Conservation (phyloP, 495 filamentous ascomycete genomes). For the Sphaerosporella brunnea region DNA sequence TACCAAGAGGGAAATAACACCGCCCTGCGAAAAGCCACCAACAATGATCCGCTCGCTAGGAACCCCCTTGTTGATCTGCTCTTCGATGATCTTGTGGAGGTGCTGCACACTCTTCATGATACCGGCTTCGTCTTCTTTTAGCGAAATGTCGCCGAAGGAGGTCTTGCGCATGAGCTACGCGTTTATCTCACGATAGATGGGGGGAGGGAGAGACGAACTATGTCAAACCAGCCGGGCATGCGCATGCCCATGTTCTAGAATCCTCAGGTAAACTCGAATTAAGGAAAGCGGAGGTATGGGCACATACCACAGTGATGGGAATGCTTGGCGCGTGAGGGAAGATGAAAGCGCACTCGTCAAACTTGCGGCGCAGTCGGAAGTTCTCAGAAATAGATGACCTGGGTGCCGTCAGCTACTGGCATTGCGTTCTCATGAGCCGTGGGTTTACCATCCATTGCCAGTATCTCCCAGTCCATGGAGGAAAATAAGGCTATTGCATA, state of each 20-base stretch:
- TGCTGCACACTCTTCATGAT: conserved; percentile 54
- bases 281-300: neutral
- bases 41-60: conserved; percentile 66
- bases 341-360: conserved; percentile 80
- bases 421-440: conserved; percentile 1
- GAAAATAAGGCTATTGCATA: conserved; percentile 68
- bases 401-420: conserved; percentile 4
- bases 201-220: conserved; percentile 34
- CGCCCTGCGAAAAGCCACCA: conserved; percentile 46
- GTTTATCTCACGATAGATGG: conserved; percentile 11
- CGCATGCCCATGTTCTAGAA: conserved; percentile 64
- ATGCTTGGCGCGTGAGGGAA: conserved; percentile 86
- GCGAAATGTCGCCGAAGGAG: conserved; percentile 36
- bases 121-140: conserved; percentile 60
- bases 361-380: conserved; percentile 65
- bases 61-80: conserved; percentile 69
- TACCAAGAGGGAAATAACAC: conserved; percentile 36
- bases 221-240: conserved; percentile 91
- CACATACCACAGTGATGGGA: conserved; percentile 65
- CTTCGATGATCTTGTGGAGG: conserved; percentile 64
- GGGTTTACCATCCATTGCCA: conserved; percentile 50
- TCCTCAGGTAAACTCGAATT: too few relatives aligned
- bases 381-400: conserved; percentile 70
- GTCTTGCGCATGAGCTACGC: conserved; percentile 31
- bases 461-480: conserved; percentile 79